Conservation (phyloP, 192 early-diverging fungal genomes). For the Tieghemiomyces parasiticus region DNA sequence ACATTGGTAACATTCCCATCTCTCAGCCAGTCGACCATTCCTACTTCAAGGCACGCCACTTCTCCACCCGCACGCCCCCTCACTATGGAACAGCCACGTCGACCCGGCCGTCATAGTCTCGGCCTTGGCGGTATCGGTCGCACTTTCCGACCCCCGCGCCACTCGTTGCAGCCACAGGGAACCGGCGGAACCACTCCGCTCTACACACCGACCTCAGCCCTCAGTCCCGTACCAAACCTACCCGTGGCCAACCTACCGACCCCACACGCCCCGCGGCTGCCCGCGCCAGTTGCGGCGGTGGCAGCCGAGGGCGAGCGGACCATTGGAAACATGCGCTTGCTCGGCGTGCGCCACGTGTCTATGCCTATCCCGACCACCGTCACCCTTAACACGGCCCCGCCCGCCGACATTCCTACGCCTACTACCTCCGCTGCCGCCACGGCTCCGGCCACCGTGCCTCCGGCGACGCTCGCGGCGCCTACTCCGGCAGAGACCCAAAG, state of each 20-base stretch:
- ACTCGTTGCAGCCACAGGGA: no score
- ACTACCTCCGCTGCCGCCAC: neutral
- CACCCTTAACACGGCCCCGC: neutral
- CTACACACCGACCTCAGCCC: no score
- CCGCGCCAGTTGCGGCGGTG: neutral
- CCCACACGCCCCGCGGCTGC: neutral
- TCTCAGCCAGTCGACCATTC: no score
- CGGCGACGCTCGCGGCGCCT: neutral
- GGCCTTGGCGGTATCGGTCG: neutral
- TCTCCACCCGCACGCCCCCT: no score
- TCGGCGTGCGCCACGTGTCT: constrained; percentile 7
- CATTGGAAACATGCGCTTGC: neutral
- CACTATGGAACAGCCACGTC: neutral
- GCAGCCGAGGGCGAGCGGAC: neutral
- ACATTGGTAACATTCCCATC: no score
- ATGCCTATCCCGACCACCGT: constrained; percentile 5
- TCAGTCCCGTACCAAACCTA: neutral
- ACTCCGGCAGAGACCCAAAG: neutral
- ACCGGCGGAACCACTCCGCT: no score
- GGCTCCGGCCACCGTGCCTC: neutral
- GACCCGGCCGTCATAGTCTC: neutral
- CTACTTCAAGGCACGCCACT: no score
- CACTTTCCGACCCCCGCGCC: neutral
- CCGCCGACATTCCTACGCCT: neutral
- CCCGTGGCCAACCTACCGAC: neutral